Conservation (phyloP, 1,139 yeast genomes). For the Yamadazyma dendronema region DNA sequence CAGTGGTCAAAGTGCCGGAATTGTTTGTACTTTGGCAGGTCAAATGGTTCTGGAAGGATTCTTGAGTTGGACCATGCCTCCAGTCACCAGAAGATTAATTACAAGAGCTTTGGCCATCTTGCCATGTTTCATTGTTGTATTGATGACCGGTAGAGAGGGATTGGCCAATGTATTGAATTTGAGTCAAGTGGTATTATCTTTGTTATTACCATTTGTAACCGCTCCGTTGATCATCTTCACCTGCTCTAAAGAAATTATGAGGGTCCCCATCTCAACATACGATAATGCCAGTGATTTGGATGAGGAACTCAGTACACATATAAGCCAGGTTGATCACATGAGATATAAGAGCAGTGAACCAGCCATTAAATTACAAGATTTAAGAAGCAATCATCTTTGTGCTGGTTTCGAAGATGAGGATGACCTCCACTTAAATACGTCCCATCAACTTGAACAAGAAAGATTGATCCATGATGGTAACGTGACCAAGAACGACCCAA, state of each 20-base stretch:
- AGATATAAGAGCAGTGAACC: conserved; percentile 37
- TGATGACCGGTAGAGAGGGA: conserved; percentile 81
- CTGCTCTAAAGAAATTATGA: conserved; percentile 71
- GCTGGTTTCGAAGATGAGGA: conserved; percentile 45
- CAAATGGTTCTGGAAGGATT: conserved; percentile 97
- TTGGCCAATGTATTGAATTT: conserved; percentile 76
- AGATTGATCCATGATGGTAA: conserved; percentile 11
- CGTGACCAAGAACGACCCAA: not conserved
- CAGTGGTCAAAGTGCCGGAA: conserved; percentile 98
- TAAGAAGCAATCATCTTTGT: conserved; percentile 46
- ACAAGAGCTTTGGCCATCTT: conserved; percentile 84
- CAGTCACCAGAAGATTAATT: conserved; percentile 79
- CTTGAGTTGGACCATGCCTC: conserved; percentile 78
- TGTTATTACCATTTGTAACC: conserved; percentile 82
- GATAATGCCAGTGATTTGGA: conserved; percentile 29
- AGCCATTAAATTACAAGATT: conserved; percentile 42
- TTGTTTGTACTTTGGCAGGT: conserved; percentile 96
- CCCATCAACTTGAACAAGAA: conserved; percentile 16
- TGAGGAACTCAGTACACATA: conserved; percentile 13
- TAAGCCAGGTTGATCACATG: conserved; percentile 4
- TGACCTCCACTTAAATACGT: not conserved
- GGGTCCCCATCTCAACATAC: conserved; percentile 46
- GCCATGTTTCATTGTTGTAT: conserved; percentile 82
- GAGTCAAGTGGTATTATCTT: conserved; percentile 83
- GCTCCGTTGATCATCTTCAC: conserved; percentile 91